Conservation (phyloP, 768 basidiomycete species). For the Heimioporus sp. region DNA sequence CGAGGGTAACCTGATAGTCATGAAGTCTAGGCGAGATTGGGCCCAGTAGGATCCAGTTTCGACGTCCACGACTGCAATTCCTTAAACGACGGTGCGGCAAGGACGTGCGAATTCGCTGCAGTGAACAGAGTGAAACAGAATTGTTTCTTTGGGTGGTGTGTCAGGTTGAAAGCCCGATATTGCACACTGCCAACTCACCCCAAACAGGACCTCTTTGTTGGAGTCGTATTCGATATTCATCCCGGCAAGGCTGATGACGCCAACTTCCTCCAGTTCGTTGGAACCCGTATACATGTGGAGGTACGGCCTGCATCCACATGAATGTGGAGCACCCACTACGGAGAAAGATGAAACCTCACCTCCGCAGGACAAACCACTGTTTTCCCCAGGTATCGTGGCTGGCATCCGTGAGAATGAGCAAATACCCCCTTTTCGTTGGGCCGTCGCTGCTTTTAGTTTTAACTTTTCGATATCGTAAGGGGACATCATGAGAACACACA, state of each 20-base stretch:
- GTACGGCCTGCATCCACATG: conserved; percentile 65
- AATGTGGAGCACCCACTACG: background rate
- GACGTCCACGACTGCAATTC: conserved; percentile 84
- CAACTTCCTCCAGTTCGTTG: conserved; percentile 80
- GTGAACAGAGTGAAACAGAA: conserved; percentile 92
- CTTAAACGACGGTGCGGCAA: conserved; percentile 78
- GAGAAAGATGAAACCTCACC: conserved; percentile 43
- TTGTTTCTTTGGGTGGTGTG: conserved; percentile 53
- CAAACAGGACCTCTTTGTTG: conserved; percentile 83
- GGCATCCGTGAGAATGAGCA: conserved; percentile 80
- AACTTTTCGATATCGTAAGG: background rate
- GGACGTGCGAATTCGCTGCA: conserved; percentile 85
- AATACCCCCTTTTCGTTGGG: conserved; percentile 80
- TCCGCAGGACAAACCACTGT: conserved; percentile 83
- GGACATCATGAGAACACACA: conserved; percentile 34
- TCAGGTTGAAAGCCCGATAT: background rate
- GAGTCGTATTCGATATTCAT: conserved; percentile 86
- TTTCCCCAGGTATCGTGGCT: conserved; percentile 78
- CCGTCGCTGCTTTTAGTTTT: conserved; percentile 53
- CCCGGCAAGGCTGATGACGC: conserved; percentile 77
- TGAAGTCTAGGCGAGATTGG: conserved; percentile 40
- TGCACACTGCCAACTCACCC: conserved; percentile 49
- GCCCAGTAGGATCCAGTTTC: conserved; percentile 81
- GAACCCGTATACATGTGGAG: conserved; percentile 84
- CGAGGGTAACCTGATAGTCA: background rate